phyloP scores from a whole-genome alignment of 116 monocot genomes.

The Dioscorea cayenensis region DNA sequence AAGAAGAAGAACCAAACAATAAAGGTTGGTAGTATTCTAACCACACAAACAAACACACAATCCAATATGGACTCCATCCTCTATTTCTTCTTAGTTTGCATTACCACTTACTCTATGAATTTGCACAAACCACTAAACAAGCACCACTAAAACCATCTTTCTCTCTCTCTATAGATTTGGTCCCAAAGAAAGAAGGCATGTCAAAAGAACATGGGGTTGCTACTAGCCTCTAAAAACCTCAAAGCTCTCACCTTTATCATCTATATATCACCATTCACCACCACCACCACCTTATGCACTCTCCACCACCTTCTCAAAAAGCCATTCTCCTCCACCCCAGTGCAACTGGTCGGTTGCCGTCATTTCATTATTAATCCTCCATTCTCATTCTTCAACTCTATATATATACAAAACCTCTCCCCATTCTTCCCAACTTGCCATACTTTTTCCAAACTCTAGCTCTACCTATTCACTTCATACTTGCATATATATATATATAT shows the following conservation, averaged over 20 bases:
- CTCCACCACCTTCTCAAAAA: constrained; percentile 40
- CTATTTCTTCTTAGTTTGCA: too few species aligned
- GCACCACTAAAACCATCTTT: background rate
- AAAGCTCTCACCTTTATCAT: constrained; percentile 4
- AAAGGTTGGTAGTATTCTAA: too few species aligned
- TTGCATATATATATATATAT: background rate
- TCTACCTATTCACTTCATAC: background rate
- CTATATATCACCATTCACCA: constrained; percentile 23
- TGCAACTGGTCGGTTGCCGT: constrained; percentile 39
- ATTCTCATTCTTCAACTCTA: background rate
- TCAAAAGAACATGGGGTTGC: constrained; percentile 14
- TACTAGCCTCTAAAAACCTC: background rate
- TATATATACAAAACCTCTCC: too few species aligned
- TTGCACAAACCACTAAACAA: too few species aligned
- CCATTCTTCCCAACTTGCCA: too few species aligned
- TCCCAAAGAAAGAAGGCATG: constrained; percentile 17
- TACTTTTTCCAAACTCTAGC: background rate
- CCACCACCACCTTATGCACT: constrained; percentile 16
- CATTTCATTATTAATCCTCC: constrained; percentile 27
- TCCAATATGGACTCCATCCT: too few species aligned
- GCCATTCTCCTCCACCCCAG: constrained; percentile 6
- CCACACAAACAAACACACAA: too few species aligned
- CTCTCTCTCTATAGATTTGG: constrained; percentile 16
- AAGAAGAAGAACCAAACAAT: too few species aligned
- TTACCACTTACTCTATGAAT: too few species aligned